Percentiles rank a stretch among this genome's conserved stretches.
Evolutionary conservation across 495 filamentous ascomycete species (phyloP).

Genomic region (Neurospora sp.): DNA sequence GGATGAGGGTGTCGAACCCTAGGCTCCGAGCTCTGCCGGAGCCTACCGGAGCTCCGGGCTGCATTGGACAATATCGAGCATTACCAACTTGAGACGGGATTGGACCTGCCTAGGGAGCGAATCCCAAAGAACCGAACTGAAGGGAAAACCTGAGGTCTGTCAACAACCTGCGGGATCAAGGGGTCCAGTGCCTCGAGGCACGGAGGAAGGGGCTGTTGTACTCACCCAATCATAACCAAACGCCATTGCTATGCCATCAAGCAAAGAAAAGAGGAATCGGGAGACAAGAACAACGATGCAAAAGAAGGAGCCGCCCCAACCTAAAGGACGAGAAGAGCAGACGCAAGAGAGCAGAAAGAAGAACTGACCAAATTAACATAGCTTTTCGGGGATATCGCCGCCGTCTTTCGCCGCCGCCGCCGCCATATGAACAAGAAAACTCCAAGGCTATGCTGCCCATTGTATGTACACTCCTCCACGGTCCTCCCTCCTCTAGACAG

Average conservation of each 20-base stretch:
- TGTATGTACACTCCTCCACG: not conserved
- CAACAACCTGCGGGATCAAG: not conserved
- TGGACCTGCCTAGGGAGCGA: not conserved
- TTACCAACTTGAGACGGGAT: not conserved
- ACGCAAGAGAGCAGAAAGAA: not conserved
- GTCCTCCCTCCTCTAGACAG: not conserved
- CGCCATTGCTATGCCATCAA: not conserved
- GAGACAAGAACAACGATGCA: not conserved
- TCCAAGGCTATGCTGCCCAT: slow-evolving; percentile 4
- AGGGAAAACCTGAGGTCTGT: not conserved
- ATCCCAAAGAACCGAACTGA: not conserved
- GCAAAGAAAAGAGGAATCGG: not conserved
- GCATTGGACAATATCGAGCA: not conserved
- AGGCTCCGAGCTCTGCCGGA: not conserved
- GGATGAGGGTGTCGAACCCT: not conserved
- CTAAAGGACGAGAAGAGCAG: not conserved
- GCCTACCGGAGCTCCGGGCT: not conserved
- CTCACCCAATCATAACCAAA: not conserved
- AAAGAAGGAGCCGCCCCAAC: not conserved
- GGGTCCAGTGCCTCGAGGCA: not conserved
- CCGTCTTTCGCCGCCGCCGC: not conserved
- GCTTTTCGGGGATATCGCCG: not conserved
- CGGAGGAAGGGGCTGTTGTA: not conserved
- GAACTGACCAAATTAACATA: not conserved
- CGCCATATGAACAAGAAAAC: slow-evolving; percentile 1